Base-by-base conservation (phyloP, 257 asterid species). In the Anisodus tanguticus region DNA sequence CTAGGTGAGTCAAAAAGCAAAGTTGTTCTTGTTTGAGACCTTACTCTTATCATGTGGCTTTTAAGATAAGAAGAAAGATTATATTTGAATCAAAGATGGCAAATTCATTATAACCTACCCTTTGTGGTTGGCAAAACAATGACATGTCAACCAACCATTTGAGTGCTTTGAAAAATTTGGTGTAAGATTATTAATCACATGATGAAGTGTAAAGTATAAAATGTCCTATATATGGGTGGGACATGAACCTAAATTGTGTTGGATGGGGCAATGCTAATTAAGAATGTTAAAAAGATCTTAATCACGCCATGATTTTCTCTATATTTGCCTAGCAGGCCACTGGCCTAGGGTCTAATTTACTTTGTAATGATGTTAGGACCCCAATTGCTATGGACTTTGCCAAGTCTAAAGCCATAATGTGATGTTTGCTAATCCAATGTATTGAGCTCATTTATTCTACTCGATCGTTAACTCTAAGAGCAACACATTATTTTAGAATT, bases 121-220 rank as follows among this genome's bases (percentile, higher is more conserved):
- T 19, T 19, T 72, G 19, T 31, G 60, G 80, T 74, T 47, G 80
- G 47, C 47, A 26, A 76, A 22, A 51, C 22, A 12, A 7, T 76
- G 81, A 26, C 47, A 76, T 13, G 63, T 43, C 15, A 76, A 51
- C 64, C 0, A 47, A 51, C 81, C 8, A 76, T 76, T 76, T 76
- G 1, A 51, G 47, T 26, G 81, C 9, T 76, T 76, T 76, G 45
- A 51, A 49, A 76, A 6, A 1, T 76, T 11, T 12, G 13, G 43
- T 22, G 62, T 13, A 6, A 49, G 22, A 51, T 76, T 26, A 22
- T 3, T 26, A 22, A 76, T 76, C 63, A 51, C 64, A 51, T 22
- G 57, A 19, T 19, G 26, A 51, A 51, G 81, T 51, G 47, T 4
- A 22, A 22, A 12, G 22, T 12, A 74, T 47, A 47, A 11, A 72